phyloP scores from a whole-genome alignment of 208 protist species.

The Phytomonas francai region DNA sequence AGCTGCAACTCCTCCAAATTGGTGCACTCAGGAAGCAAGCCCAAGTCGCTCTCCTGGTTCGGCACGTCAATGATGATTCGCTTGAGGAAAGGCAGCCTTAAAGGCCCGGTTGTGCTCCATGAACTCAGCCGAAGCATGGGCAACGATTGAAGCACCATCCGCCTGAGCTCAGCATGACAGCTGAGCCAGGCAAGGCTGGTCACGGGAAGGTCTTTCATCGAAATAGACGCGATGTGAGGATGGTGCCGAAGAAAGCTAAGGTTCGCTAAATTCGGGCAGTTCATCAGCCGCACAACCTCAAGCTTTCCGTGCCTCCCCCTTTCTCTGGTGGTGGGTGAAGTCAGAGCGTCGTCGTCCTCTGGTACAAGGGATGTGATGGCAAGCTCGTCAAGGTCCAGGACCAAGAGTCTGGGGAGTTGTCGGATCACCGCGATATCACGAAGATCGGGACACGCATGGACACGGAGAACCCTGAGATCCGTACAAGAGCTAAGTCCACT shows the following conservation, averaged over 20 bases:
- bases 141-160: neutral
- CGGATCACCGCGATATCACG: neutral
- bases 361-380: neutral
- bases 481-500: neutral
- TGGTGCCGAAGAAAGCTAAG: neutral
- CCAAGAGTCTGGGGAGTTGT: neutral
- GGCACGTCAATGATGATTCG: neutral
- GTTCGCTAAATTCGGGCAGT: neutral
- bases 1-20: neutral
- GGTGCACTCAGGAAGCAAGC: neutral
- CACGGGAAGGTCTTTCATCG: neutral
- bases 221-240: neutral
- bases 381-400: neutral
- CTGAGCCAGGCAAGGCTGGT: neutral
- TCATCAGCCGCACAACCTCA: neutral
- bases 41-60: neutral
- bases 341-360: neutral
- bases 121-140: neutral
- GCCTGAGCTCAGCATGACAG: neutral
- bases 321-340: neutral
- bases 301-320: neutral
- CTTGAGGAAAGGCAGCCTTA: neutral
- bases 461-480: neutral
- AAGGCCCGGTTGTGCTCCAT: neutral
- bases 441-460: neutral